Evolutionary conservation across 2,329 filamentous ascomycete genomes (phyloP), one percentile per base, ranked within the genome.

Genomic region (Nothophaeocryptopus gaeumannii): DNA sequence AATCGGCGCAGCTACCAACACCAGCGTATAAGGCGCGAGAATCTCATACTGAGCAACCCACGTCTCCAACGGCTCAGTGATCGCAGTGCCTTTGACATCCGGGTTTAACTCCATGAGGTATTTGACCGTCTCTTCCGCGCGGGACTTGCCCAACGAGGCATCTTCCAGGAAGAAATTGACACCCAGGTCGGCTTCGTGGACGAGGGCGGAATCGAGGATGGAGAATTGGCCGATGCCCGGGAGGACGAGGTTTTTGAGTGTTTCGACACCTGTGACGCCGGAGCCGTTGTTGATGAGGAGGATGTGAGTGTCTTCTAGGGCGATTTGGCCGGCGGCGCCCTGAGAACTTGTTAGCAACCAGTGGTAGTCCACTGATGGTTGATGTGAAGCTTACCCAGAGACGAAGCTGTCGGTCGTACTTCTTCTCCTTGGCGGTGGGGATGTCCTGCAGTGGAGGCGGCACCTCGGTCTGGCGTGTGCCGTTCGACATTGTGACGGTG

Each of bases 81-180:
- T 74, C 53, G 82, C 92, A 63, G 85, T 78, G 5, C 91, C 92
- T 51, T 87, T 72, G 1, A 96, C 93, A 64, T 97, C 93, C 2
- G 91, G 90, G 65, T 99, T 99, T 53, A 99, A 77, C 70, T 99
- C 95, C 54, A 83, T 77, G 37, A 99, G 76, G 47, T 92, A 77
- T 54, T 85, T 83, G 50, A 85, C 84, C 47, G 86, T 88, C 65
- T 87, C 84, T 67, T 89, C 80, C 1, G 92, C 89, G 59, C 93
- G 83, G 20, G 83, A 83, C 63, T 84, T 84, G 45, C 90, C 91
- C 33, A 95, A 68, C 57, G 83, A 86, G 41, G 78, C 75, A 61
- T 93, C 83, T 54, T 96, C 89, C 0, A 99, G 77, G 64, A 99
- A 99, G 78, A 99, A 99, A 72, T 99, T 99, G 55, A 96, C 86